Percentiles rank a stretch among this genome's conserved stretches.
phyloP scores from a whole-genome alignment of 345 rosid species.

The Citrus medica region DNA sequence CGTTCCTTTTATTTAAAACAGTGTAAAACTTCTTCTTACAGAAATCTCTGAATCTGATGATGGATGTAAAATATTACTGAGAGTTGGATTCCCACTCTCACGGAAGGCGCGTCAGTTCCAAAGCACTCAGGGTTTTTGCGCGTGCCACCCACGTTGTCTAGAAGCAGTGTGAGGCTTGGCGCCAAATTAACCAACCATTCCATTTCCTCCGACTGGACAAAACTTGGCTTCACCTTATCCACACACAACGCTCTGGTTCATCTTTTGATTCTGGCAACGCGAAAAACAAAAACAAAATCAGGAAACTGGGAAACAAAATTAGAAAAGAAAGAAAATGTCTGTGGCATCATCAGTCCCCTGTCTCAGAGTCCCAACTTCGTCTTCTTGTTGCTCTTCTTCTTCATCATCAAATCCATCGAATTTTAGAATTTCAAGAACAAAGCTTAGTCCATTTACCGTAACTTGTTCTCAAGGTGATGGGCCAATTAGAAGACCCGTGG shows the following conservation, averaged over 20 bases:
- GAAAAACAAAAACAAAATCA: background rate
- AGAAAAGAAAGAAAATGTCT: conserved; percentile 37
- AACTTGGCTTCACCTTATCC: conserved; percentile 49
- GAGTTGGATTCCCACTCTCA: background rate
- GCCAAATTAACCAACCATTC: background rate
- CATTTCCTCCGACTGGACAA: background rate
- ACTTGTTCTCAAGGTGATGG: conserved; percentile 83
- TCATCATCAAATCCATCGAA: conserved; percentile 30
- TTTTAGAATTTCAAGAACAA: conserved; percentile 45
- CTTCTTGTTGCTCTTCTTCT: conserved; percentile 33
- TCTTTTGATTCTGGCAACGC: conserved; percentile 7
- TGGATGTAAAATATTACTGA: no score
- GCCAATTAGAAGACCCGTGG: conserved; percentile 82
- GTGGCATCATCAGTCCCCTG: conserved; percentile 61
- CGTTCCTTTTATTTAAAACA: no score
- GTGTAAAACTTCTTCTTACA: no score
- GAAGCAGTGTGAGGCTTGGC: background rate
- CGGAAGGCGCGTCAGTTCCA: background rate
- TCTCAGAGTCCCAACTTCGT: conserved; percentile 55
- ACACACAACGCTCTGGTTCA: conserved; percentile 17
- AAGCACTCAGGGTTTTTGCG: background rate
- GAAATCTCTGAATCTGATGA: no score
- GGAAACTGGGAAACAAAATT: conserved; percentile 1
- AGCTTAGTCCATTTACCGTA: conserved; percentile 41
- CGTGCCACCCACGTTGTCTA: background rate